Evolutionary conservation across 768 basidiomycete genomes (phyloP).

Genomic region (Erythrobasidium yunnanense): DNA sequence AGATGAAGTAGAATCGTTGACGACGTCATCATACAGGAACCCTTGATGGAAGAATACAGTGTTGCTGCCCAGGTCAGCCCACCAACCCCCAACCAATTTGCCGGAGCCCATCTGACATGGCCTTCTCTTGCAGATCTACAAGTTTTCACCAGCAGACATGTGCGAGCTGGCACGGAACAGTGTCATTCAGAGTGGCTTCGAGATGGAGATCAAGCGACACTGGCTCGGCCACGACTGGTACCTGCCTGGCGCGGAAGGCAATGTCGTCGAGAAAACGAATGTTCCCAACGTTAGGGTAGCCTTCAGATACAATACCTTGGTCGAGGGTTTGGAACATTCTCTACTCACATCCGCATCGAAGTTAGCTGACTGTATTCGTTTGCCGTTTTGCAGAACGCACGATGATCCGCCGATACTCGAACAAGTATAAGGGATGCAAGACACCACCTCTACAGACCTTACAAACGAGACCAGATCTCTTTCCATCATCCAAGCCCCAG

Average conservation of each 20-base stretch:
- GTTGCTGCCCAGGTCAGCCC: constrained; percentile 88
- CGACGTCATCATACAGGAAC: constrained; percentile 53
- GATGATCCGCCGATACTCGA: constrained; percentile 14
- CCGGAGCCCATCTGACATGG: no score
- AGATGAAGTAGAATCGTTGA: neutral
- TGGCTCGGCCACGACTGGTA: constrained; percentile 93
- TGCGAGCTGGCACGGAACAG: constrained; percentile 98
- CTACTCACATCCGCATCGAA: neutral
- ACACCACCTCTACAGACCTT: constrained; percentile 13
- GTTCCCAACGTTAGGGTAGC: constrained; percentile 81
- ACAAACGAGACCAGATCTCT: constrained; percentile 19
- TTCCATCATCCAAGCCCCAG: neutral
- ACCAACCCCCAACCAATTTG: no score
- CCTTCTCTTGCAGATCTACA: constrained; percentile 72
- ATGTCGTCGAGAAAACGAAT: constrained; percentile 99
- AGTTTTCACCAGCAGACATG: constrained; percentile 64
- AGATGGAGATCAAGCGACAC: constrained; percentile 90
- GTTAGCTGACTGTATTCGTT: neutral
- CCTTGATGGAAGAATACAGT: constrained; percentile 88
- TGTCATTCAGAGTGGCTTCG: constrained; percentile 90
- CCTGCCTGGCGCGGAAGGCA: constrained; percentile 79
- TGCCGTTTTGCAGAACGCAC: neutral
- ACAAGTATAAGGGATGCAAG: neutral
- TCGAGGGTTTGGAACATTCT: constrained; percentile 58
- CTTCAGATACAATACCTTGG: constrained; percentile 79